These are phyloP conservation scores for Ganoderma boninense DNA, from an alignment of 1,284 basidiomycete species.

Conservation along the genomic window DNA sequence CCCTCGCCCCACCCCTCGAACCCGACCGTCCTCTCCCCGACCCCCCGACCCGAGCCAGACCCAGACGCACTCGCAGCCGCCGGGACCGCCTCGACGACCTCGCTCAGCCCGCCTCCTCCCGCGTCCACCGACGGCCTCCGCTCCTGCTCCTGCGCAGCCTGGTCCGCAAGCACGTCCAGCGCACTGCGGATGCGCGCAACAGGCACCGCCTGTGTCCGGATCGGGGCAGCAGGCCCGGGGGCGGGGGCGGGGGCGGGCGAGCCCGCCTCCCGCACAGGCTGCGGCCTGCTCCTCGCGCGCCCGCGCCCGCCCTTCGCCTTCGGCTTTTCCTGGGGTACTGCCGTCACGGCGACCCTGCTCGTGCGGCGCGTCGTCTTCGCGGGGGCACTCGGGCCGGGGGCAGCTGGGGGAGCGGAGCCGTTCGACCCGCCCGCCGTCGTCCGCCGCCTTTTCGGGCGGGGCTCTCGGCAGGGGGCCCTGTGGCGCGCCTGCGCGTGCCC, in stretches of 20 bases:
- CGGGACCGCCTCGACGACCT: slow-evolving; percentile 11
- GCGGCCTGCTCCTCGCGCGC: neutral
- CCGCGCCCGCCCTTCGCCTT: slow-evolving; percentile 2
- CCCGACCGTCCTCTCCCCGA: neutral
- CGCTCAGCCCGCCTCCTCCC: slow-evolving; percentile 14
- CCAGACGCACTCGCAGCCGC: neutral
- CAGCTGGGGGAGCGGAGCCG: neutral
- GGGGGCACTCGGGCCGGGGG: slow-evolving; percentile 3
- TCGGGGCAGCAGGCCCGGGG: neutral
- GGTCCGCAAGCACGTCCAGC: slow-evolving; percentile 75
- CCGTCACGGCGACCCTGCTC: neutral
- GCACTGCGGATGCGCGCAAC: slow-evolving; percentile 46
- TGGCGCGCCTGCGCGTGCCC: slow-evolving; percentile 27
- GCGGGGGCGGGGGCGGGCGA: neutral
- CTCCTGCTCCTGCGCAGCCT: slow-evolving; percentile 57
- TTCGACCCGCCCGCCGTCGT: slow-evolving; percentile 12
- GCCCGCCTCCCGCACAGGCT: neutral
- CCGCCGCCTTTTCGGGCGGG: no score
- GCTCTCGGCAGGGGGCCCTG: slow-evolving; percentile 31
- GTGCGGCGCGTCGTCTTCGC: slow-evolving; percentile 5
- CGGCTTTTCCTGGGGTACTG: neutral
- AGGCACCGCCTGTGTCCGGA: slow-evolving; percentile 9
- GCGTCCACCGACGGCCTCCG: slow-evolving; percentile 32
- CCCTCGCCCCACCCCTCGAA: slow-evolving; percentile 1
- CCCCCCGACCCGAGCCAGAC: no score